Evolutionary conservation across 345 rosid species (phyloP).

Genomic region (Citrus trifoliata): DNA sequence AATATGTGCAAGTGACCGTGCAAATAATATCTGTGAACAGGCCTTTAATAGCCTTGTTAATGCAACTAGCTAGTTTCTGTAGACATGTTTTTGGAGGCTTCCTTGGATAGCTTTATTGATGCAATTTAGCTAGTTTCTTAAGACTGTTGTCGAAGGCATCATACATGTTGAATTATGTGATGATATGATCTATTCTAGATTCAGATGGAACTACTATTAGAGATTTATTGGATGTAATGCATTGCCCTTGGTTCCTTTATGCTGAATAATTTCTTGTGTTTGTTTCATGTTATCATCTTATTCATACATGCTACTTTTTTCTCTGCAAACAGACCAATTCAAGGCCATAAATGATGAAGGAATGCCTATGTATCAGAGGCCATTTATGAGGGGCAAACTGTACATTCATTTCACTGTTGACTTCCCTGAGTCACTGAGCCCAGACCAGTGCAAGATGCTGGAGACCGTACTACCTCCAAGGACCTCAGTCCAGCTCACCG

Average conservation of each 20-base stretch:
- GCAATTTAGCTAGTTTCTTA: not conserved
- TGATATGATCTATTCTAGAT: not conserved
- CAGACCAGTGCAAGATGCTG: slow-evolving; percentile 50
- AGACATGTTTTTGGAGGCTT: too few relatives aligned
- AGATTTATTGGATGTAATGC: not conserved
- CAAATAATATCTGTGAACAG: not conserved
- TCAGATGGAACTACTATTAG: not conserved
- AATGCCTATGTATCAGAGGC: slow-evolving; percentile 66
- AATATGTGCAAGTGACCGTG: not conserved
- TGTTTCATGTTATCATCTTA: too few relatives aligned
- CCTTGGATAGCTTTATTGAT: not conserved
- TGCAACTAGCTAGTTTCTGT: not conserved
- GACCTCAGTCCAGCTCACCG: slow-evolving; percentile 42
- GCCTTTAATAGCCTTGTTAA: not conserved
- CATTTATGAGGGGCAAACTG: slow-evolving; percentile 76
- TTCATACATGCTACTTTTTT: not conserved
- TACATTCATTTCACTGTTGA: slow-evolving; percentile 66
- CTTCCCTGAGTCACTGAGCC: slow-evolving; percentile 49
- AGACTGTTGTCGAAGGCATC: too few relatives aligned
- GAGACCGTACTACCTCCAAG: slow-evolving; percentile 51
- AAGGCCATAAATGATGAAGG: slow-evolving; percentile 78
- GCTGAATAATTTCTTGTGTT: not conserved
- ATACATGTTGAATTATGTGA: not conserved
- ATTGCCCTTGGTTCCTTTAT: not conserved
- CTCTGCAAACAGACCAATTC: slow-evolving; percentile 40